Evolutionary conservation across 331 rosid genomes (phyloP), one percentile per base, ranked within the genome.

Genomic region (Quercus lobata): DNA sequence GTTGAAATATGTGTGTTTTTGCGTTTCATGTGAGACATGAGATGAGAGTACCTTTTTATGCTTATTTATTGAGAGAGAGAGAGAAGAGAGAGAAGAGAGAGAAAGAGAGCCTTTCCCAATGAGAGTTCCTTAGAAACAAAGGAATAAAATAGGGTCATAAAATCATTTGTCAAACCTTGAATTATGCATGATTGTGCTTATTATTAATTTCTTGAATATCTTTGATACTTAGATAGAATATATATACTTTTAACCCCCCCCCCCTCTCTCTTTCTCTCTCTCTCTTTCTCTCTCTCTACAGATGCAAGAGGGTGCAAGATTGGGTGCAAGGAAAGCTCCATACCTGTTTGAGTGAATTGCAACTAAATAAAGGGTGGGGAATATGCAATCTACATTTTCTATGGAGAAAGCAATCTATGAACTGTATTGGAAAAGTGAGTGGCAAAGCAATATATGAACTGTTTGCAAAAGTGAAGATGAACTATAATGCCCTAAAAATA

Each of bases 71-170:
- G 74, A 57, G 87, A 85, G 72, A 66, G 29, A 27, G 65, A 21
- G 24, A 35, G 74, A 66, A 73, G 73, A 73, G 25, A 35, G 74
- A 66, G 66, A 52, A 44, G 80, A 24, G 76, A 34, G 72, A 63
- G 74, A 73, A 65, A 75, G 81, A 81, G 83, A 76, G 75, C 78
- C 58, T 85, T 85, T 76, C 76, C 84, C 86, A 84, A 79, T 81
- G 82, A 79, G 80, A 83, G 89, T 89, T 87, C 60, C 93, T 89
- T 92, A 83, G 88, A 84, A 89, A 80, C 72, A 86, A 90, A 90
- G 94, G 72, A 65, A 83, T 44, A 72, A 76, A 79, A 79, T 72
- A 78, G 74, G 72, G 73, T 86, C 82, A 87, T 87, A 82, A 84
- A 87, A 78, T 77, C 82, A 32, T 30, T 84, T 87, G 87, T 87